Base-by-base conservation (phyloP, 495 filamentous ascomycete genomes). In the Xylaria sp. region DNA sequence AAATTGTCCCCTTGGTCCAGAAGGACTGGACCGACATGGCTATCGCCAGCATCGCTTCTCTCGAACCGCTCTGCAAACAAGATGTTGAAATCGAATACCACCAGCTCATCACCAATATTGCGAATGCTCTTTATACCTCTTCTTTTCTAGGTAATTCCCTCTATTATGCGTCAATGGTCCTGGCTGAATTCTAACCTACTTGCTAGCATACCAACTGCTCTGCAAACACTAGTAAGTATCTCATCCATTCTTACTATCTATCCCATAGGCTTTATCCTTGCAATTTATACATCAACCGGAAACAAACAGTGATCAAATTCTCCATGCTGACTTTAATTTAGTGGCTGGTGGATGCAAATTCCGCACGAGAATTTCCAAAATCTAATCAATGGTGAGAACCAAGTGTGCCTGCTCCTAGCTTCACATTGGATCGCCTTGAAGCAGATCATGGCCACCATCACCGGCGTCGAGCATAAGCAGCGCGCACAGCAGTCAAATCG, bases 361-460 rank as follows among this genome's bases (percentile, higher is more conserved):
- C 80, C 83, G 8, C 84, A 89, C 73, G 76, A 78, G 1, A 78
- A 87, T 50, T 91, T 91, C 73, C 80, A 84, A 72, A 72, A 73
- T 6, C 82, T 90, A 52, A 81, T 88, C 71, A 81, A 86, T 71
- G 82, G 86, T 21, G 67, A 64, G 37, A 88, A 87, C 74, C 80
- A 83, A 69, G 76, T 84, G 15, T 79, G 80, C 7, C 75, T 86
- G 48, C 75, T 90, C n/a, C 75, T 91, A 9, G 83, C 85, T 17
- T 71, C 87, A 44, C 89, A 91, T 80, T 90, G 88, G 80, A 84
- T 90, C 50, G 82, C 87, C 9, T 63, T 90, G 21, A 86, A 88
- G 76, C 80, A 85, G 63, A 83, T 90, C 75, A 86, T 90, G 85
- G 82, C 81, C 5, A 82, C 82, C 46, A 80, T 87, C 43, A 82